These are phyloP conservation scores for Backusella sp. DNA, from an alignment of 192 early-diverging fungal genomes.

Conservation along the genomic window DNA sequence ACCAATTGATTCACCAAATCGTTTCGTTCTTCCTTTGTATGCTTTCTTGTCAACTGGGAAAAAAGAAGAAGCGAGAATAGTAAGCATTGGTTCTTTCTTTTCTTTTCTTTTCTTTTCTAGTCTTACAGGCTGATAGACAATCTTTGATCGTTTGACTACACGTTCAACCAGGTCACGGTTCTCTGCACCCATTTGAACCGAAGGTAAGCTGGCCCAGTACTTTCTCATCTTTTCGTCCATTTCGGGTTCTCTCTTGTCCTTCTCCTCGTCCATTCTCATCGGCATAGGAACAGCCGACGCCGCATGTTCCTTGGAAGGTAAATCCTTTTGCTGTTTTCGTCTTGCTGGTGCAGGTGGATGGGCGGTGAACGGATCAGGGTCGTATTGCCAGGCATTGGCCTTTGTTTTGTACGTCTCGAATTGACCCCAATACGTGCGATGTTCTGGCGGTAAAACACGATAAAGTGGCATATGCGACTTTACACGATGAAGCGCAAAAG, in stretches of 20 bases:
- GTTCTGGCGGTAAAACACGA: slow-evolving; percentile 70
- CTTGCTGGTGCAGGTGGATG: slow-evolving; percentile 36
- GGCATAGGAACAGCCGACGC: slow-evolving; percentile 30
- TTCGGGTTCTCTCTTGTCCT: slow-evolving; percentile 34
- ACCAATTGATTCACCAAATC: slow-evolving; percentile 36
- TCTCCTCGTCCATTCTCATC: slow-evolving; percentile 38
- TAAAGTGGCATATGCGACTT: slow-evolving; percentile 67
- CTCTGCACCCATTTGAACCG: slow-evolving; percentile 65
- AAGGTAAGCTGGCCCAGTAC: slow-evolving; percentile 62
- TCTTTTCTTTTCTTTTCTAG: neutral
- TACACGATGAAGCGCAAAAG: slow-evolving; percentile 77
- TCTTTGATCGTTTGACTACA: slow-evolving; percentile 50
- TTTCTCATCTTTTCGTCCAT: slow-evolving; percentile 43
- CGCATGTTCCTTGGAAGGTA: slow-evolving; percentile 25
- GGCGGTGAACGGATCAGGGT: slow-evolving; percentile 77
- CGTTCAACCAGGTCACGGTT: slow-evolving; percentile 60
- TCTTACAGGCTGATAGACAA: slow-evolving; percentile 19
- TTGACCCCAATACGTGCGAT: slow-evolving; percentile 70
- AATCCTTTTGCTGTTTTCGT: slow-evolving; percentile 28
- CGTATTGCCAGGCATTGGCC: slow-evolving; percentile 56
- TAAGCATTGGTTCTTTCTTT: neutral
- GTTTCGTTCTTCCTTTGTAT: slow-evolving; percentile 13
- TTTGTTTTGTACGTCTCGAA: slow-evolving; percentile 57
- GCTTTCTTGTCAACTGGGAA: neutral
- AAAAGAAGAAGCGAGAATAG: neutral